Conservation (phyloP, 2,329 filamentous ascomycete species). For the Microcyclosporella mali region DNA sequence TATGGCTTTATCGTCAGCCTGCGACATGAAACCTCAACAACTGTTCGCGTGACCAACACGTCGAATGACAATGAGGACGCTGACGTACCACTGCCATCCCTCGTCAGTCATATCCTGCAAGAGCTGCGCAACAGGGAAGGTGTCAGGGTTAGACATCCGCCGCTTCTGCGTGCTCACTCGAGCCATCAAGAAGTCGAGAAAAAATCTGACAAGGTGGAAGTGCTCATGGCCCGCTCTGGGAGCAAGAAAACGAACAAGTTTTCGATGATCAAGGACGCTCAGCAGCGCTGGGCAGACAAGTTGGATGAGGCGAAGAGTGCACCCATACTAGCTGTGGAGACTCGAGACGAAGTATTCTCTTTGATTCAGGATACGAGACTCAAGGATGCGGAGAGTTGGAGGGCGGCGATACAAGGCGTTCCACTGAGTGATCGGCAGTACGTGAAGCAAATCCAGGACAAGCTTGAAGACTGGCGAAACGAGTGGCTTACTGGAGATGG, state of each 20-base stretch:
- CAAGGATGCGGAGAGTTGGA: constrained; percentile 78
- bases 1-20: constrained; percentile 83
- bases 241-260: constrained; percentile 89
- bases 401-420: constrained; percentile 69
- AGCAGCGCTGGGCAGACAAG: constrained; percentile 52
- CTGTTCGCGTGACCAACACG: constrained; percentile 54
- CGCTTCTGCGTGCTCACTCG: constrained; percentile 32
- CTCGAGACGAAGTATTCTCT: constrained; percentile 74
- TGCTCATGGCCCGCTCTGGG: constrained; percentile 74
- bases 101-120: constrained; percentile 71
- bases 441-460: constrained; percentile 71
- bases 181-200: constrained; percentile 40
- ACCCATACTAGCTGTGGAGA: constrained; percentile 82
- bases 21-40: constrained; percentile 60
- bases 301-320: constrained; percentile 67
- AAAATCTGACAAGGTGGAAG: constrained; percentile 65
- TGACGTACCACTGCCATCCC: constrained; percentile 66
- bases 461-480: constrained; percentile 59
- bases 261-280: constrained; percentile 75
- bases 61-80: constrained; percentile 48
- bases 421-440: constrained; percentile 75
- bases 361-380: constrained; percentile 67
- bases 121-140: constrained; percentile 74
- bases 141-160: constrained; percentile 35
- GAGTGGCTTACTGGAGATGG: constrained; percentile 47